Evolutionary conservation across 495 filamentous ascomycete species (phyloP).

Genomic region (Xylaria grammica): DNA sequence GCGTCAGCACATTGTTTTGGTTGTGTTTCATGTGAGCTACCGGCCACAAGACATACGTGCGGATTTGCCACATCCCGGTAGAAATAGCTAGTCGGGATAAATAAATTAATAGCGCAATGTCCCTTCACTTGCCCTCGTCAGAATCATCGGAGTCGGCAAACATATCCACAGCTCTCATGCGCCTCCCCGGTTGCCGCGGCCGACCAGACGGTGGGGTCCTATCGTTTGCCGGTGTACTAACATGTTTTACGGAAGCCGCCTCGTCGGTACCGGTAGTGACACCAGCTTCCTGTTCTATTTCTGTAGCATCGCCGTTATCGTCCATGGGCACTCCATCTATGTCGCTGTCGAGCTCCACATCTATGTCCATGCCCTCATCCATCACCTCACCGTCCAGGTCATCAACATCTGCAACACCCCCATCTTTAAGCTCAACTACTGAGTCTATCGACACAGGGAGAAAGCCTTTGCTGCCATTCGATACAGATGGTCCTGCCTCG

Average conservation of each 20-base stretch:
- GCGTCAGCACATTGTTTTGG: not conserved
- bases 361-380: slow-evolving; percentile 54
- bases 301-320: slow-evolving; percentile 43
- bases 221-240: slow-evolving; percentile 40
- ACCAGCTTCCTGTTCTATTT: slow-evolving; percentile 41
- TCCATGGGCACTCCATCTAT: slow-evolving; percentile 56
- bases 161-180: slow-evolving; percentile 92
- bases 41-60: not conserved
- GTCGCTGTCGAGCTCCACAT: slow-evolving; percentile 50
- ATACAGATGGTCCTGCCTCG: slow-evolving; percentile 55
- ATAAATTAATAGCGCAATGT: not conserved
- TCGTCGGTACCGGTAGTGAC: slow-evolving; percentile 42
- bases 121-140: slow-evolving; percentile 39
- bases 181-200: slow-evolving; percentile 47
- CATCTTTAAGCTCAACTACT: slow-evolving; percentile 27
- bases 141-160: slow-evolving; percentile 71
- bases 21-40: not conserved
- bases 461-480: slow-evolving; percentile 42
- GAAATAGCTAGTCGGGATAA: not conserved
- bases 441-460: slow-evolving; percentile 32
- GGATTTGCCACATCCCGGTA: not conserved
- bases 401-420: slow-evolving; percentile 31
- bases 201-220: slow-evolving; percentile 23
- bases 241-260: slow-evolving; percentile 39
- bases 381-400: slow-evolving; percentile 57